Base-by-base conservation (phyloP, 2,329 filamentous ascomycete genomes). In the Aspergillus piperis region DNA sequence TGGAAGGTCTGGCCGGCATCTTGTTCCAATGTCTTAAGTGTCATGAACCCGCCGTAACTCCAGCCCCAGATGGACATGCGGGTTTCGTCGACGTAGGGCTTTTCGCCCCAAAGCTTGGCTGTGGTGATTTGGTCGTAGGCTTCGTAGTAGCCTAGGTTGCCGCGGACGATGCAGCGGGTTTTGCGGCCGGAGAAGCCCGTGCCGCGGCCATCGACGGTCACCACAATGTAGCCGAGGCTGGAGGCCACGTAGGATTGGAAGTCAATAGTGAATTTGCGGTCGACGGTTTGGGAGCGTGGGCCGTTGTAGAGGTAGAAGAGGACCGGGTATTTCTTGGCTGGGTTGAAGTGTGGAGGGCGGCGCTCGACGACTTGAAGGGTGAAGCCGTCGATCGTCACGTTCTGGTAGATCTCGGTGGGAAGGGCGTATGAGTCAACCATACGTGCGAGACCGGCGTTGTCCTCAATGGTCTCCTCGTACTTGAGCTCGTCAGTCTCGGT, bases 41-140 rank as follows among this genome's bases (percentile, higher is more conserved):
- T 91, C 82, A 91, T 90, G 81, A 96, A 99, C 10, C 95, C 95
- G 60, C 95, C 95, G 72, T 95, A 99, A 64, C 91, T 96, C 95
- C 95, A 99, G 51, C 95, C 95, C 95, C 95, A 99, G 72, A 99
- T 96, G 19, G 92, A 93, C 67, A 99, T 86, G 57, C 90, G 87
- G 6, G 86, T 83, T 25, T 85, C 81, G 73, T 99, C 96, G 13
- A 97, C 88, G 75, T 99, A 98, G 13, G 84, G 77, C 73, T 92
- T 94, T 39, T 81, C 80, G 0, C 90, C 89, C 88, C 92, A 98
- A 65, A 90, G 86, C 76, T 93, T 90, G 3, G 91, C 95, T 0
- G 92, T 90, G 25, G 88, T 90, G 66, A 99, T 98, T 75, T 99
- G 95, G 75, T 98, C 95, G 41, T 86, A 83, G 0, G 94, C 86